These are phyloP conservation scores for Flaveria bidentis DNA, from an alignment of 129 eudicot genomes.

Conservation along the genomic window DNA sequence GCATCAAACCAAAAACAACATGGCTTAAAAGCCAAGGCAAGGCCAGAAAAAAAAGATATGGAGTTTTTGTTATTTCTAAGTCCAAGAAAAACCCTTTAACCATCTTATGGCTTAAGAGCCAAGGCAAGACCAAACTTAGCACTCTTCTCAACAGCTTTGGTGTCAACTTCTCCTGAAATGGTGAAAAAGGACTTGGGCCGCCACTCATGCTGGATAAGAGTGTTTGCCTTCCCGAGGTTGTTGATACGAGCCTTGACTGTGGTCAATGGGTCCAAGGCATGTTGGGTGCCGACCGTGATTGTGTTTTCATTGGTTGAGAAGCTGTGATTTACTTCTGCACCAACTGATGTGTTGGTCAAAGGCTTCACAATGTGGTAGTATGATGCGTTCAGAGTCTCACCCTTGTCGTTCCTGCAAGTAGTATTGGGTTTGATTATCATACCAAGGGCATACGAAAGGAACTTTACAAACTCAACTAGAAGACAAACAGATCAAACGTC, in stretches of 20 bases:
- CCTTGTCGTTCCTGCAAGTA: constrained; percentile 16
- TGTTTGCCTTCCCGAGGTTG: constrained; percentile 22
- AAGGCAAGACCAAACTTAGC: constrained; percentile 82
- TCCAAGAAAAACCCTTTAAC: neutral
- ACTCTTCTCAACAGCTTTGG: constrained; percentile 75
- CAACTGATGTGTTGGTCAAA: constrained; percentile 11
- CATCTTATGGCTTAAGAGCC: constrained; percentile 69
- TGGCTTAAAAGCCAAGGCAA: neutral
- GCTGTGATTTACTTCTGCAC: constrained; percentile 1
- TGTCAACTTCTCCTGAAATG: constrained; percentile 90
- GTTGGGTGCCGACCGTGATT: constrained; percentile 8
- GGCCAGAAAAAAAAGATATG: neutral
- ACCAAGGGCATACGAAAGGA: neutral
- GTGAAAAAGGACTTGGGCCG: constrained; percentile 73
- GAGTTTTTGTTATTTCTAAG: neutral
- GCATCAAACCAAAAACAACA: neutral
- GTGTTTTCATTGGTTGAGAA: constrained; percentile 17
- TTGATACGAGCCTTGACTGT: constrained; percentile 6
- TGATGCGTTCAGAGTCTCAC: constrained; percentile 6
- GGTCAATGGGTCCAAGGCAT: constrained; percentile 2
- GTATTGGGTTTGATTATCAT: neutral
- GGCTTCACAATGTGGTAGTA: constrained; percentile 12
- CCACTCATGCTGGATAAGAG: constrained; percentile 82
- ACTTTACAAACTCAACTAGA: neutral
- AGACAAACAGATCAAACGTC: neutral